Conservation (phyloP, 176 grass and related monocot genomes). For the Pontederia paniculata region DNA sequence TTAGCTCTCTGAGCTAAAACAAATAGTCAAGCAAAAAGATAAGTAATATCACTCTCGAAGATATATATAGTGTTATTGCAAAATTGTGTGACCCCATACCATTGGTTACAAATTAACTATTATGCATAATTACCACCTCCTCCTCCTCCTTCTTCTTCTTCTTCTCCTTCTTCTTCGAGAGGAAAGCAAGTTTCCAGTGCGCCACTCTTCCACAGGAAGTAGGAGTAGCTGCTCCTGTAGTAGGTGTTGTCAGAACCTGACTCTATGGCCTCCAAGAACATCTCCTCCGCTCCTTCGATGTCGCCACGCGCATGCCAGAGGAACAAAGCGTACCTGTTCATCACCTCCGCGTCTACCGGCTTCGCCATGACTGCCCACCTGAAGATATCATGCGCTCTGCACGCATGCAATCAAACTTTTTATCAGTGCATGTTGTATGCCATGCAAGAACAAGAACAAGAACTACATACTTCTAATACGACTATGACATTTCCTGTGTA, state of each 20-base stretch:
- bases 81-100: too few species aligned
- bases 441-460: too few species aligned
- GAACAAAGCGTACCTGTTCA: constrained; percentile 70
- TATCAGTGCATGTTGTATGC: constrained; percentile 2
- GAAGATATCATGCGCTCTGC: constrained; percentile 74
- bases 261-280: constrained; percentile 51
- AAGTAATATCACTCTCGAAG: too few species aligned
- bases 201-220: constrained; percentile 77
- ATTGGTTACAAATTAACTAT: too few species aligned
- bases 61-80: too few species aligned
- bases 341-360: constrained; percentile 65
- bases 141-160: neutral
- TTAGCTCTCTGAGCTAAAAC: too few species aligned
- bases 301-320: constrained; percentile 58
- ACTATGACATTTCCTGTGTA: neutral
- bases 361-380: constrained; percentile 42
- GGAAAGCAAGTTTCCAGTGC: constrained; percentile 51
- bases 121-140: neutral
- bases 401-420: neutral
- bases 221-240: constrained; percentile 44
- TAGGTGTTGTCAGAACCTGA: constrained; percentile 50
- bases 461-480: too few species aligned
- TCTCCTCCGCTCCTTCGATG: constrained; percentile 51
- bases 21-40: too few species aligned
- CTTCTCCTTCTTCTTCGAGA: neutral